phyloP scores from a whole-genome alignment of 2,329 filamentous ascomycete genomes.

The Penicillium sp. region DNA sequence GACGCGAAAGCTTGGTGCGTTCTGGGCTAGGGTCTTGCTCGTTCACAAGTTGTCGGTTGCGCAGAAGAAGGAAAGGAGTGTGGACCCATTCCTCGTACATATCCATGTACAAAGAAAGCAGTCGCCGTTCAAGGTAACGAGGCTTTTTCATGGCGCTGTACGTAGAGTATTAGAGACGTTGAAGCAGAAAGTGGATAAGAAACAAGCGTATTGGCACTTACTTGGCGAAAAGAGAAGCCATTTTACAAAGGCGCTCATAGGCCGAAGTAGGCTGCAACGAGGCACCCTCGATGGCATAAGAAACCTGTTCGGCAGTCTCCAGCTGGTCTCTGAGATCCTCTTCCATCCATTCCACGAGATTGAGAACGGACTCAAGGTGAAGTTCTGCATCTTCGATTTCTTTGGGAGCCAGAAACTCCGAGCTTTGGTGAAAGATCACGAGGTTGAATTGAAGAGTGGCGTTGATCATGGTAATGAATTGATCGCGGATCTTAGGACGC shows the following conservation, averaged over 20 bases:
- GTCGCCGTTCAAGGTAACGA: slow-evolving; percentile 13
- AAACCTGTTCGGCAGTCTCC: slow-evolving; percentile 4
- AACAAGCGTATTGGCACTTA: slow-evolving; percentile 7
- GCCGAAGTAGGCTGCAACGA: neutral
- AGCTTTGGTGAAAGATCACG: slow-evolving; percentile 17
- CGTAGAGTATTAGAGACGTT: neutral
- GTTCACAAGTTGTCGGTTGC: slow-evolving; percentile 13
- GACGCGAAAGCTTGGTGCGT: slow-evolving; percentile 11
- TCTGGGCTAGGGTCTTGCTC: neutral
- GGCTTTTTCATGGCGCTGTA: slow-evolving; percentile 18
- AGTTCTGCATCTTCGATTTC: slow-evolving; percentile 9
- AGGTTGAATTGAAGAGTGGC: slow-evolving; percentile 18
- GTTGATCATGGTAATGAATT: slow-evolving; percentile 19
- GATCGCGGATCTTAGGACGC: slow-evolving; percentile 4
- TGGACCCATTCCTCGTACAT: slow-evolving; percentile 25
- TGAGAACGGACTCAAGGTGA: slow-evolving; percentile 11
- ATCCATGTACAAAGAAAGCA: slow-evolving; percentile 19
- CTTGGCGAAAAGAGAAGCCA: slow-evolving; percentile 14
- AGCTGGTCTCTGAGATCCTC: slow-evolving; percentile 10
- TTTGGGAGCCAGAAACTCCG: slow-evolving; percentile 7
- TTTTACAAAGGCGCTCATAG: slow-evolving; percentile 14
- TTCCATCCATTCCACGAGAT: slow-evolving; percentile 6
- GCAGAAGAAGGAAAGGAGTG: slow-evolving; percentile 16
- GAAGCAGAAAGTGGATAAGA: neutral
- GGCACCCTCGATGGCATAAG: slow-evolving; percentile 8